phyloP scores from a whole-genome alignment of 2,329 filamentous ascomycete species.

The Colletotrichum gigasporum region DNA sequence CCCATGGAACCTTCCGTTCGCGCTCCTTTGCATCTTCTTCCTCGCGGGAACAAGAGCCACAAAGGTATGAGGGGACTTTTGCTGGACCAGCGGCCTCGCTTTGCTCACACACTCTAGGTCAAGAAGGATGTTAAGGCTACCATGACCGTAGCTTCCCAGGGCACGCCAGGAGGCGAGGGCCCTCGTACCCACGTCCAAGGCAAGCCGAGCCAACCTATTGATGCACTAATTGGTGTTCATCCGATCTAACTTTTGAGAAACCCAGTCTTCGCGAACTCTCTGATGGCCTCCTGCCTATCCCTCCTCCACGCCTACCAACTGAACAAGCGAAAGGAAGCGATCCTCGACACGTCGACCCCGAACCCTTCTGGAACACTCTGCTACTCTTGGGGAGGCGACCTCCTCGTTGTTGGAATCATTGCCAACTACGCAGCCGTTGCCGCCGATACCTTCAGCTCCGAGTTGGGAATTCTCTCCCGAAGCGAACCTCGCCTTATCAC shows the following conservation, averaged over 20 bases:
- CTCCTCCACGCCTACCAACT: constrained; percentile 71
- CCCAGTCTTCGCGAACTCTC: constrained; percentile 83
- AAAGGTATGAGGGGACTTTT: constrained; percentile 64
- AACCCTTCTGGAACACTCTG: constrained; percentile 57
- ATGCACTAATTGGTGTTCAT: neutral
- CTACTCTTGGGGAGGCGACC: constrained; percentile 69
- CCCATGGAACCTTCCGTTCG: constrained; percentile 93
- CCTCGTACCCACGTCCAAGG: constrained; percentile 86
- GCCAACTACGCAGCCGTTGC: constrained; percentile 91
- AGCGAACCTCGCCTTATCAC: constrained; percentile 86
- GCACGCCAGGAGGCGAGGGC: constrained; percentile 80
- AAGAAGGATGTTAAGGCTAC: constrained; percentile 88
- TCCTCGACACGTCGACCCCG: constrained; percentile 43
- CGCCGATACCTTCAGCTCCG: constrained; percentile 93
- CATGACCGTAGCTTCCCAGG: constrained; percentile 81
- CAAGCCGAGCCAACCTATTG: constrained; percentile 38
- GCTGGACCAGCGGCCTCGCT: neutral
- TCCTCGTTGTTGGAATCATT: constrained; percentile 72
- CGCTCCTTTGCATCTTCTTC: constrained; percentile 85
- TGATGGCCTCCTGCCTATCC: constrained; percentile 74
- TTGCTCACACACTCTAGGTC: constrained; percentile 60
- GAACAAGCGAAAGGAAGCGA: constrained; percentile 52
- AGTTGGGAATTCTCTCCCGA: constrained; percentile 89
- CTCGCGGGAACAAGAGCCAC: constrained; percentile 84
- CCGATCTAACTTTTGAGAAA: neutral